These are phyloP conservation scores for Umbellularia californica DNA, from an alignment of 164 flowering plant genomes.

Conservation along the genomic window DNA sequence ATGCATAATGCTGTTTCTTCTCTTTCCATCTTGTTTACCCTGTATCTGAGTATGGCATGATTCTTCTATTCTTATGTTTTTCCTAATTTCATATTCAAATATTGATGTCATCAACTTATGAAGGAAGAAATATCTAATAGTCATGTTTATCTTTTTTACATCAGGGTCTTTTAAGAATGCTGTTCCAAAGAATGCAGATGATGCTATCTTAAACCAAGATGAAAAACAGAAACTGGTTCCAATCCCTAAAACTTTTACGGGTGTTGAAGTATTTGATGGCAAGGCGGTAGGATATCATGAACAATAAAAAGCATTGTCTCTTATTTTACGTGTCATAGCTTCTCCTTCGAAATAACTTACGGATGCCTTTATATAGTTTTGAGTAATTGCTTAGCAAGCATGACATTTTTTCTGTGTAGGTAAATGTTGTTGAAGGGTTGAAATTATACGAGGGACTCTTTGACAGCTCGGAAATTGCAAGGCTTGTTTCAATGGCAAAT, in stretches of 20 bases:
- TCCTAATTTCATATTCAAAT: neutral
- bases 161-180: conserved; percentile 22
- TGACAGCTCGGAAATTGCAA: conserved; percentile 49
- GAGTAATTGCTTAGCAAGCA: neutral
- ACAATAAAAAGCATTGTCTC: neutral
- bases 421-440: conserved; percentile 78
- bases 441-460: conserved; percentile 54
- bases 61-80: neutral
- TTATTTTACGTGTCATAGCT: neutral
- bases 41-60: too few species aligned
- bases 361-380: neutral
- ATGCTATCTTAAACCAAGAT: conserved; percentile 21
- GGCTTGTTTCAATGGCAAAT: conserved; percentile 53
- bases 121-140: neutral
- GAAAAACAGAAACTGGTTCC: conserved; percentile 29
- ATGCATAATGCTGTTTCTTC: too few species aligned
- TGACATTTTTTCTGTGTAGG: conserved; percentile 27
- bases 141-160: neutral
- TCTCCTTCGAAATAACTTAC: neutral
- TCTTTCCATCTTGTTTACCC: too few species aligned
- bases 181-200: conserved; percentile 27
- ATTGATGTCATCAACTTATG: neutral
- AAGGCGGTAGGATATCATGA: conserved; percentile 41
- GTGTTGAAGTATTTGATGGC: conserved; percentile 56
- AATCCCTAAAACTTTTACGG: conserved; percentile 52